Evolutionary conservation across 495 filamentous ascomycete species (phyloP).

Genomic region (Penicillium atrosanguineum): DNA sequence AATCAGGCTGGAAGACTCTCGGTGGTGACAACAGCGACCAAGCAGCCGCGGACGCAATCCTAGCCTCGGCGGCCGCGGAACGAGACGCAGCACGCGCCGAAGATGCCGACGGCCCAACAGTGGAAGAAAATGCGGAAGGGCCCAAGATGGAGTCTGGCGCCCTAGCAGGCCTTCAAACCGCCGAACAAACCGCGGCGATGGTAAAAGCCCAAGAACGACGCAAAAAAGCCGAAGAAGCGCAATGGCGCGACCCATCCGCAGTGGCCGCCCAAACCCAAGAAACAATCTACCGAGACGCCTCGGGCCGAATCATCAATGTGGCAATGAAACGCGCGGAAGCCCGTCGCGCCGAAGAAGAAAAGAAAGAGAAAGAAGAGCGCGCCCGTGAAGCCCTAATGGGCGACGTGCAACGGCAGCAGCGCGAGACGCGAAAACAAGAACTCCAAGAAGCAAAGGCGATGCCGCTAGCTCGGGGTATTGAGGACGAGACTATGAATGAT

Average conservation of each 20-base stretch:
- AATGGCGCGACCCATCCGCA: slow-evolving; percentile 38
- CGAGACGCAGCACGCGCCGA: slow-evolving; percentile 40
- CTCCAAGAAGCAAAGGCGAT: slow-evolving; percentile 77
- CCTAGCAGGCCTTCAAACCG: slow-evolving; percentile 81
- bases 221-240: slow-evolving; percentile 40
- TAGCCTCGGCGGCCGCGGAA: slow-evolving; percentile 70
- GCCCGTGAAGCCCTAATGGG: slow-evolving; percentile 68
- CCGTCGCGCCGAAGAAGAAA: slow-evolving; percentile 68
- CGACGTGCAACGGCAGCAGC: slow-evolving; percentile 70
- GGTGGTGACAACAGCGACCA: slow-evolving; percentile 51
- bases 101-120: slow-evolving; percentile 48
- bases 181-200: slow-evolving; percentile 68
- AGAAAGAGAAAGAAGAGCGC: slow-evolving; percentile 58
- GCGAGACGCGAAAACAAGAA: slow-evolving; percentile 56
- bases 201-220: slow-evolving; percentile 70
- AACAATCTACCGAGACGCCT: slow-evolving; percentile 92
- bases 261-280: slow-evolving; percentile 53
- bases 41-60: slow-evolving; percentile 77
- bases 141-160: slow-evolving; percentile 78
- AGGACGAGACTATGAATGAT: slow-evolving; percentile 80
- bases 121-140: slow-evolving; percentile 21
- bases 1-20: slow-evolving; percentile 73
- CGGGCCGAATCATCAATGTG: slow-evolving; percentile 86
- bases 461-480: slow-evolving; percentile 71
- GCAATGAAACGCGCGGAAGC: slow-evolving; percentile 86